Base-by-base conservation (phyloP, 345 rosid genomes). In the Lepidium didymum region DNA sequence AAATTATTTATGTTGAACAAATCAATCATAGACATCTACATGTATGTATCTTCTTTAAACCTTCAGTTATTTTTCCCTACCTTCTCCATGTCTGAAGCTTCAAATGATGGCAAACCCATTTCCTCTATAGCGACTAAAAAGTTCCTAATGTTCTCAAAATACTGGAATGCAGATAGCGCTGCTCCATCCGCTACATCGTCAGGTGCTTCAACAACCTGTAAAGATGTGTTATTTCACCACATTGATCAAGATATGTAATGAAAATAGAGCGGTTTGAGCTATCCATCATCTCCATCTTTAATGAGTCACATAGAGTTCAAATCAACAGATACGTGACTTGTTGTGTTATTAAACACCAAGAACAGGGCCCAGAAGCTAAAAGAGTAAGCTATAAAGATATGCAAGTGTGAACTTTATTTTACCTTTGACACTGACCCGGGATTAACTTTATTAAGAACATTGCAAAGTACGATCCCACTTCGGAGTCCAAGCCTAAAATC, bases 1-100 rank as follows among this genome's bases (percentile, higher is more conserved):
- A 57, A 59, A 16, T 62, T 10, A 15, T 5, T 29, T n/a, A 63
- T 33, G 55, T 70, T 49, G 6, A 67, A 60, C 31, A 40, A 33
- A 54, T 29, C 18, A 61, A 10, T 7, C 8, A 38, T 31, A 31
- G 2, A 18, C 52, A 59, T 43, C 56, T 11, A 49, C 72, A 15
- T 4, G 11, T 15, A 7, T 41, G 10, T 11, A 52, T 60, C 63
- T 44, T 43, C 49, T 34, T 23, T 1, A 66, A 50, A 4, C 15
- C 41, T 25, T 11, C 9, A 0, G 1, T 10, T 12, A 13, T 25
- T 68, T 19, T 15, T 16, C 13, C 66, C 43, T 64, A 88, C 97
- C 82, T 93, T 90, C 68, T 87, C 96, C 72, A 93, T 80, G 63
- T 93, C 99, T 29, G 96, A 90, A 61, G 89, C 89, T 72, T 93